A percentile compares a stretch with the other conserved stretches of the same genome.
These are phyloP conservation scores for Colletotrichum salicis DNA, from an alignment of 2,329 filamentous ascomycete species.

Conservation along the genomic window DNA sequence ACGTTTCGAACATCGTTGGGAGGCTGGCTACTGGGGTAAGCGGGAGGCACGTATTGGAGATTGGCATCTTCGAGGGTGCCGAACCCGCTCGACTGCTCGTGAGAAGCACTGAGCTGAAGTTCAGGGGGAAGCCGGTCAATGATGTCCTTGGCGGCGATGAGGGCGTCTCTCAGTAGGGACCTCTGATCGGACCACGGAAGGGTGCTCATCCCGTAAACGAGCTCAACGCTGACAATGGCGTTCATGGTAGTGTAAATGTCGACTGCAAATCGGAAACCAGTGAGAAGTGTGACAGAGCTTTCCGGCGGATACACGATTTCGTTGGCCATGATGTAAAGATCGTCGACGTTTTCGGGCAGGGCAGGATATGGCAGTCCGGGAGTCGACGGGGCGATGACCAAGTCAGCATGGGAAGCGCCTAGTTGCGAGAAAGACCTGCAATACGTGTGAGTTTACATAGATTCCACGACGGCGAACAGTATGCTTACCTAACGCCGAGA, in stretches of 20 bases:
- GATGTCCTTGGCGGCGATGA: conserved; percentile 76
- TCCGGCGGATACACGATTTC: conserved; percentile 77
- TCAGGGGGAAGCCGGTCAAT: conserved; percentile 76
- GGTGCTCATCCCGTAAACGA: conserved; percentile 82
- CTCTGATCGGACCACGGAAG: conserved; percentile 84
- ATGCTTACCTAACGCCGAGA: conserved; percentile 72
- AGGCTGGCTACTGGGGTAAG: conserved; percentile 57
- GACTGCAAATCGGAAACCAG: conserved; percentile 84
- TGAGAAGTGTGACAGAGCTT: conserved; percentile 74
- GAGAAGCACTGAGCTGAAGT: conserved; percentile 65
- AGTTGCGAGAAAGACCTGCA: conserved; percentile 80
- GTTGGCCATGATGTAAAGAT: conserved; percentile 79
- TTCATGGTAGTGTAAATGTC: conserved; percentile 85
- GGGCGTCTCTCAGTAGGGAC: conserved; percentile 74
- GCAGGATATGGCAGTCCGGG: conserved; percentile 81
- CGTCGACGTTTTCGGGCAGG: conserved; percentile 83
- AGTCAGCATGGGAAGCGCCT: conserved; percentile 75
- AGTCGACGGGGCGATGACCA: conserved; percentile 81
- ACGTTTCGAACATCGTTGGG: conserved; percentile 62
- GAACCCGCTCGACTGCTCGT: conserved; percentile 48
- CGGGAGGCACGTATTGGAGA: conserved; percentile 64
- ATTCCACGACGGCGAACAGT: background rate
- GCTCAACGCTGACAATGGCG: conserved; percentile 79
- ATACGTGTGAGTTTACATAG: conserved; percentile 34
- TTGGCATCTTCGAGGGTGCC: conserved; percentile 55